Evolutionary conservation across 1,284 basidiomycete genomes (phyloP), one percentile per base, ranked within the genome.

Genomic region (Cryptococcus floricola): DNA sequence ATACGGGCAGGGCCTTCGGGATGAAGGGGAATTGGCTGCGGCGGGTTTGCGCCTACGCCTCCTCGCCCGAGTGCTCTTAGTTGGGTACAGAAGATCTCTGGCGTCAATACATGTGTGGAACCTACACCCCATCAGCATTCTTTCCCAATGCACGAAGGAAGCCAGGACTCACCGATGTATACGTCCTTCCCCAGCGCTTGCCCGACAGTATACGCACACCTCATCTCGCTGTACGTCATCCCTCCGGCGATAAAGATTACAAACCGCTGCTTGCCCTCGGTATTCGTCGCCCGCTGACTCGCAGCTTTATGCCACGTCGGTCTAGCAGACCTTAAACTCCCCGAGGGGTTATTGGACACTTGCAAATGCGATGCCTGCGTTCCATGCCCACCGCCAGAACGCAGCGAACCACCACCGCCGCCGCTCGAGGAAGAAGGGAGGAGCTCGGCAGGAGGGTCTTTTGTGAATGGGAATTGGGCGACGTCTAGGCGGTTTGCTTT

Each of bases 171-270:
- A 92, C 92, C 93, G 62, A 98, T 90, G 76, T 87, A 89, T 55
- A 98, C 84, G 66, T 98, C 95, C 75, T 89, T 92, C 67, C 87
- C 87, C 50, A 91, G 75, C 7, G 83, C 72, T 50, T 81, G 81
- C 5, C 89, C 88, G 8, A 95, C 79, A 51, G 87, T 81, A 72
- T 98, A 98, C 37, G 84, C 87, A 70, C 91, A 86, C 55, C 95
- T 81, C 75, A 96, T 87, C 77, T 99, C 96, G 0, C 91, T 92
- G 74, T 94, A 96, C 2, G 95, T 96, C 84, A 96, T 88, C 1
- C 96, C 96, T 34, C 96, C 96, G 12, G 91, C 91, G 13, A 98
- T 81, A 74, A 98, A 98, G 42, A 98, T 82, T 50, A 99, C 80
- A 23, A 96, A 73, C n/a, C 95, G 81, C 71, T 93, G 88, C 56